Conservation (phyloP, 805 yeast genomes). For the Candida adriatica region DNA sequence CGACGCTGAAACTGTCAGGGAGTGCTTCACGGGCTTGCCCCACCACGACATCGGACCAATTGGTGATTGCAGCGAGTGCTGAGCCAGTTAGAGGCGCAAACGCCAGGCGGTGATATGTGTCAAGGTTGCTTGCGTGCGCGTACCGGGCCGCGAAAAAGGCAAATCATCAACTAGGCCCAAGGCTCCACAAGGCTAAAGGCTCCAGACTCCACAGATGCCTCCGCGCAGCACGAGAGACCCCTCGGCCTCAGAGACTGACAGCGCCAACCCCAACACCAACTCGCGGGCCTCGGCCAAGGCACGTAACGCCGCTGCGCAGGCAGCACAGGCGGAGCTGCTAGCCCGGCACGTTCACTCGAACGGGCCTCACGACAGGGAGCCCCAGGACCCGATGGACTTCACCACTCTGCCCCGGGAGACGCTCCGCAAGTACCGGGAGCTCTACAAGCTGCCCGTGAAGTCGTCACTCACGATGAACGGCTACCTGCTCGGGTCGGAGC, state of each 20-base stretch:
- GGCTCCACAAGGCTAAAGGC: no score
- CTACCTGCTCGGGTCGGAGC: slow-evolving; percentile 56
- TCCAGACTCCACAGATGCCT: no score
- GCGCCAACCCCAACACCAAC: slow-evolving; percentile 13
- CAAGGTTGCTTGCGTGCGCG: no score
- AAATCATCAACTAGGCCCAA: no score
- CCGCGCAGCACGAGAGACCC: slow-evolving; percentile 21
- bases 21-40: neutral
- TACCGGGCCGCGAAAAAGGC: no score
- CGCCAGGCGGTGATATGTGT: no score
- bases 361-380: slow-evolving; percentile 54
- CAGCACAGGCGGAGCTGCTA: slow-evolving; percentile 61
- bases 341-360: slow-evolving; percentile 67
- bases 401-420: slow-evolving; percentile 51
- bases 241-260: slow-evolving; percentile 22
- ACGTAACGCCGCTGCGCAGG: slow-evolving; percentile 53
- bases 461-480: slow-evolving; percentile 64
- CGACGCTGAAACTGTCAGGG: slow-evolving; percentile 10
- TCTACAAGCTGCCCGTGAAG: slow-evolving; percentile 49
- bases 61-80: no score
- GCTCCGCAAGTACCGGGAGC: slow-evolving; percentile 62
- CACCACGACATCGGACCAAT: neutral
- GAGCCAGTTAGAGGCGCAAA: no score
- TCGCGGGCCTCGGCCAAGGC: slow-evolving; percentile 49
- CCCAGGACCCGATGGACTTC: slow-evolving; percentile 62